These are phyloP conservation scores for Cerioporus squamosus DNA, from an alignment of 1,284 basidiomycete species.

Conservation along the genomic window DNA sequence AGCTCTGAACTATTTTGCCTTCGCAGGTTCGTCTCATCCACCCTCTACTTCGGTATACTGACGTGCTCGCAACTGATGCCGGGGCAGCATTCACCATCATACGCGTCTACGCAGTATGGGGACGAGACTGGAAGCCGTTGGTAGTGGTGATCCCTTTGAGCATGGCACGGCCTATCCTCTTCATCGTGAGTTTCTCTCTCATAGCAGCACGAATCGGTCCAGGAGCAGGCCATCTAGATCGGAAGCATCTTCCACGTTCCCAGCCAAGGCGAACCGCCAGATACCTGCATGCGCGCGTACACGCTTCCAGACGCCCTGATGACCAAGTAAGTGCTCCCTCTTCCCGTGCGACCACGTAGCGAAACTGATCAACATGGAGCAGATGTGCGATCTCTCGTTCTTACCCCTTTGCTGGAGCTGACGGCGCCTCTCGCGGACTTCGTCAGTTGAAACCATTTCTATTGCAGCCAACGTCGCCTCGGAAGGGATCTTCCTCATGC, in stretches of 20 bases:
- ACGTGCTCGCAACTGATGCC: no score
- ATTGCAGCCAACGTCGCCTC: constrained; percentile 7
- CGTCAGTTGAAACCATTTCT: not conserved
- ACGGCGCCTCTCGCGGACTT: no score
- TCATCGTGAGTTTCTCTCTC: constrained; percentile 1
- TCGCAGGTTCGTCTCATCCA: not conserved
- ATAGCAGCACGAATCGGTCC: not conserved
- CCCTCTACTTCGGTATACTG: no score
- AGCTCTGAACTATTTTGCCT: constrained; percentile 9
- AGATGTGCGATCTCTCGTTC: no score
- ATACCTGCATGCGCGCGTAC: not conserved
- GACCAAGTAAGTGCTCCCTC: not conserved
- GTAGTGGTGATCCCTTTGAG: constrained; percentile 9
- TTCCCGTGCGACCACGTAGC: no score
- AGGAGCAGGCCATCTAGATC: not conserved
- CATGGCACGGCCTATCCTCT: constrained; percentile 3
- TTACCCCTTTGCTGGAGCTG: not conserved
- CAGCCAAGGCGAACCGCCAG: not conserved
- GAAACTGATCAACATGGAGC: no score
- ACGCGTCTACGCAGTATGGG: constrained; percentile 14
- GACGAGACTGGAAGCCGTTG: constrained; percentile 13
- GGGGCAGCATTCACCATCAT: constrained; percentile 14
- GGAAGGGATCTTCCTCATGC: constrained; percentile 9
- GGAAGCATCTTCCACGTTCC: not conserved
- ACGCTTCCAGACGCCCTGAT: not conserved